These are phyloP conservation scores for Rhizoclosmatium globosum DNA, from an alignment of 192 early-diverging fungal species.

Conservation along the genomic window DNA sequence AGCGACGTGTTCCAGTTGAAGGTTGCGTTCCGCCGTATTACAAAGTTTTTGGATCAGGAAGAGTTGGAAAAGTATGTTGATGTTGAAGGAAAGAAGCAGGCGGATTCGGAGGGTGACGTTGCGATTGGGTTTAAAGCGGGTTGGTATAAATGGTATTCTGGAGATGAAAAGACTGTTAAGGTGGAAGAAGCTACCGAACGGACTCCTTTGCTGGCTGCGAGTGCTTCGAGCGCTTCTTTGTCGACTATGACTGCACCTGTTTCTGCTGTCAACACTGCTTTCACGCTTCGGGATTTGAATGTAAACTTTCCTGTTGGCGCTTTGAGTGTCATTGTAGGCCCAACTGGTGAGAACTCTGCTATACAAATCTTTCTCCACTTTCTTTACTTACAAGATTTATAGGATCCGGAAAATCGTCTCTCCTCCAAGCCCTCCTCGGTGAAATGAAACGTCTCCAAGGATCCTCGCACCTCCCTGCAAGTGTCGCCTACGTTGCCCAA, in stretches of 20 bases:
- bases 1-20: conserved; percentile 60
- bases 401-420: conserved; percentile 73
- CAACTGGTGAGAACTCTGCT: conserved; percentile 46
- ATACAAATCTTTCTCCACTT: no score
- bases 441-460: conserved; percentile 71
- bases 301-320: conserved; percentile 23
- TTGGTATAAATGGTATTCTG: conserved; percentile 37
- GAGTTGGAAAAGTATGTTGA: conserved; percentile 62
- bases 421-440: conserved; percentile 79
- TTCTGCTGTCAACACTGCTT: neutral
- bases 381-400: no score
- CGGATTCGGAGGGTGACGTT: neutral
- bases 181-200: conserved; percentile 31
- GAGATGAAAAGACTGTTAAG: neutral
- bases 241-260: neutral
- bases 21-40: conserved; percentile 69
- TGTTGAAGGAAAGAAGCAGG: conserved; percentile 21
- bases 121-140: conserved; percentile 40
- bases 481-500: conserved; percentile 85
- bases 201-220: conserved; percentile 21
- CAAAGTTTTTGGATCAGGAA: conserved; percentile 76
- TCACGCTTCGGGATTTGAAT: conserved; percentile 35
- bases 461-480: conserved; percentile 38
- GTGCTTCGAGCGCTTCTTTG: neutral
- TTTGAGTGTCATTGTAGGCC: conserved; percentile 27